phyloP scores from a whole-genome alignment of 495 filamentous ascomycete species.

The Podospora sp. region DNA sequence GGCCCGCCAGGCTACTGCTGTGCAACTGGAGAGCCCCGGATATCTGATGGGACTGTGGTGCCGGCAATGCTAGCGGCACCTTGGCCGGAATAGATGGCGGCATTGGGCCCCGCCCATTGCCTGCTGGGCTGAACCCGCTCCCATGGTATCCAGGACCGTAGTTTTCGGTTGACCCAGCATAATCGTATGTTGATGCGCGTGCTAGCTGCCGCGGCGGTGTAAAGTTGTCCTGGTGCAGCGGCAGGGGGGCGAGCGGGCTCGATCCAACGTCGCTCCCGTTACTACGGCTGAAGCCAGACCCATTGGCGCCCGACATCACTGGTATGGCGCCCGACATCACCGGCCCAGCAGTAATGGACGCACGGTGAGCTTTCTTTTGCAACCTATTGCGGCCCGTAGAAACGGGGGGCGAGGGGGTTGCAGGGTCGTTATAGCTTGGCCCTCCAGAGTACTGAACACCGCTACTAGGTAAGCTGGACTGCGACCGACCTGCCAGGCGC shows the following conservation, averaged over 20 bases:
- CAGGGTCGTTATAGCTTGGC: conserved; percentile 30
- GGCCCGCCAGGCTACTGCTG: conserved; percentile 33
- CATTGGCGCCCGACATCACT: conserved; percentile 40
- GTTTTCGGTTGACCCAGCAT: conserved; percentile 39
- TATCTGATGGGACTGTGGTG: conserved; percentile 36
- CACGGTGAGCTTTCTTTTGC: conserved; percentile 59
- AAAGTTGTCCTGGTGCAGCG: conserved; percentile 48
- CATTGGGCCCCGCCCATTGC: conserved; percentile 3
- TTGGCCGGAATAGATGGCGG: conserved; percentile 69
- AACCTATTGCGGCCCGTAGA: conserved; percentile 56
- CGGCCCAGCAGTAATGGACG: conserved; percentile 40
- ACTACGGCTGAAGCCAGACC: conserved; percentile 11
- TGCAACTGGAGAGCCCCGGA: conserved; percentile 47
- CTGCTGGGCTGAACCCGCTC: conserved; percentile 7
- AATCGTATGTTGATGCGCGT: conserved; percentile 49
- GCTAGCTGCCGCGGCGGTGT: conserved; percentile 43
- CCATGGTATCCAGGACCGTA: conserved; percentile 28
- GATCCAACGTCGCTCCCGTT: conserved; percentile 27
- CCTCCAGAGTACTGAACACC: conserved; percentile 16
- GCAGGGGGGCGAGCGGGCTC: conserved; percentile 47
- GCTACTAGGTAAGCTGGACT: conserved; percentile 27
- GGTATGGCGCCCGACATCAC: background rate
- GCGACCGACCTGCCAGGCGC: conserved; percentile 33
- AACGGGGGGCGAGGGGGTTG: conserved; percentile 22
- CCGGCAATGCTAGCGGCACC: conserved; percentile 57